These are phyloP conservation scores for Galeopsis tetrahit DNA, from an alignment of 257 asterid genomes.

Conservation along the genomic window DNA sequence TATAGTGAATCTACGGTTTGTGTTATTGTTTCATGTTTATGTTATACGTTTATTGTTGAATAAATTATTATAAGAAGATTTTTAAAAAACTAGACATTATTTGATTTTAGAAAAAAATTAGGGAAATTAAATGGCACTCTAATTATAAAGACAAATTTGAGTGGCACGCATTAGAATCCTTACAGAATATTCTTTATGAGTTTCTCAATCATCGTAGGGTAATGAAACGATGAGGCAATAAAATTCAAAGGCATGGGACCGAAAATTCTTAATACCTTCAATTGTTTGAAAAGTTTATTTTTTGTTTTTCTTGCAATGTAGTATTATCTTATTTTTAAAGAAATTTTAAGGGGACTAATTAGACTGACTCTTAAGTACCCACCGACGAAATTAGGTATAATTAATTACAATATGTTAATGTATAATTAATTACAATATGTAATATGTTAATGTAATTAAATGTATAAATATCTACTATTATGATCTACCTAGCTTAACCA, in stretches of 20 bases:
- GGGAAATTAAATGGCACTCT: too few species aligned
- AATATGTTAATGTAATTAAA: background rate
- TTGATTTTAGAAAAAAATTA: too few species aligned
- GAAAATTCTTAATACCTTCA: conserved; percentile 1
- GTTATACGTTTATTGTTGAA: too few species aligned
- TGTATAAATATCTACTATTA: background rate
- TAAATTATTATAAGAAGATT: too few species aligned
- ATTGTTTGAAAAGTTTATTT: background rate
- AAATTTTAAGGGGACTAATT: background rate
- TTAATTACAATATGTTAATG: background rate
- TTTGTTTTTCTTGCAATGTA: background rate
- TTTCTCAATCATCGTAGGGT: conserved; percentile 27
- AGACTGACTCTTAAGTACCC: background rate
- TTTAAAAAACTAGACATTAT: too few species aligned
- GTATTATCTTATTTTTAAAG: background rate
- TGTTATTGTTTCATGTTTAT: too few species aligned
- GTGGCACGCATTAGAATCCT: conserved; percentile 31
- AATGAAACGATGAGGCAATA: background rate
- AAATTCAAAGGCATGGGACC: conserved; percentile 27
- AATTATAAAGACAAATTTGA: conserved; percentile 27
- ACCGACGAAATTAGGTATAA: background rate
- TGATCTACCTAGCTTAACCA: background rate
- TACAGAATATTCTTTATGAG: background rate
- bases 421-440: background rate
- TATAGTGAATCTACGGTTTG: too few species aligned